These are phyloP conservation scores for Coemansia sp. DNA, from an alignment of 192 early-diverging fungal genomes.

Conservation along the genomic window DNA sequence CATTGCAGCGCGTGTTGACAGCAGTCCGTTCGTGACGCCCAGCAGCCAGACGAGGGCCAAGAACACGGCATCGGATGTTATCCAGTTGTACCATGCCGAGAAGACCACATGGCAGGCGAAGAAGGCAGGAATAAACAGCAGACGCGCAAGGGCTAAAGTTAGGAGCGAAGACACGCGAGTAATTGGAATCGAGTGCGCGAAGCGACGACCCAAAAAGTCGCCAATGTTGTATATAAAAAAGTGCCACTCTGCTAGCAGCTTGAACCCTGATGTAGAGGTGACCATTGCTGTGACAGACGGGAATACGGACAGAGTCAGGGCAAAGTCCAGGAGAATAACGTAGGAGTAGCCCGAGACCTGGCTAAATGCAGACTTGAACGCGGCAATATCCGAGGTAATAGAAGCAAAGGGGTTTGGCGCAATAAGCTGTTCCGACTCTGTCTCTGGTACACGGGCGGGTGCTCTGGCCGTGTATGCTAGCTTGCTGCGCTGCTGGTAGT, in stretches of 20 bases:
- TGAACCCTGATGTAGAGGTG: conserved; percentile 50
- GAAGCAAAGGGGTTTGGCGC: conserved; percentile 4
- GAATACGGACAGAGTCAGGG: conserved; percentile 71
- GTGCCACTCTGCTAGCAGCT: conserved; percentile 59
- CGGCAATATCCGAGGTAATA: conserved; percentile 13
- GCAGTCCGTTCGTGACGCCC: conserved; percentile 65
- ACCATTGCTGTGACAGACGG: conserved; percentile 76
- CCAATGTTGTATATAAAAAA: conserved; percentile 75
- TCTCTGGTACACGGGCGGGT: not conserved
- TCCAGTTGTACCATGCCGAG: conserved; percentile 60
- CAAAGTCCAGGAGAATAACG: conserved; percentile 63
- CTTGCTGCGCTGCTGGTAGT: conserved; percentile 47
- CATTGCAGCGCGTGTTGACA: conserved; percentile 71
- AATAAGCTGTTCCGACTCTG: conserved; percentile 33
- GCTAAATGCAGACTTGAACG: conserved; percentile 39
- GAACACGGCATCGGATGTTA: conserved; percentile 47
- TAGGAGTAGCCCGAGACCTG: conserved; percentile 57
- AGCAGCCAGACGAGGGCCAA: conserved; percentile 61
- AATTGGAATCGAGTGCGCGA: conserved; percentile 42
- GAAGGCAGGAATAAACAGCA: conserved; percentile 70
- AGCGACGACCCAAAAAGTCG: conserved; percentile 69
- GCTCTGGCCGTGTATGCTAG: conserved; percentile 17
- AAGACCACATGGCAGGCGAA: conserved; percentile 69
- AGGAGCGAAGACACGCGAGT: conserved; percentile 40
- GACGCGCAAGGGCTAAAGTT: conserved; percentile 53